Evolutionary conservation across 495 filamentous ascomycete species (phyloP).

Genomic region (Venustampulla echinocandica): DNA sequence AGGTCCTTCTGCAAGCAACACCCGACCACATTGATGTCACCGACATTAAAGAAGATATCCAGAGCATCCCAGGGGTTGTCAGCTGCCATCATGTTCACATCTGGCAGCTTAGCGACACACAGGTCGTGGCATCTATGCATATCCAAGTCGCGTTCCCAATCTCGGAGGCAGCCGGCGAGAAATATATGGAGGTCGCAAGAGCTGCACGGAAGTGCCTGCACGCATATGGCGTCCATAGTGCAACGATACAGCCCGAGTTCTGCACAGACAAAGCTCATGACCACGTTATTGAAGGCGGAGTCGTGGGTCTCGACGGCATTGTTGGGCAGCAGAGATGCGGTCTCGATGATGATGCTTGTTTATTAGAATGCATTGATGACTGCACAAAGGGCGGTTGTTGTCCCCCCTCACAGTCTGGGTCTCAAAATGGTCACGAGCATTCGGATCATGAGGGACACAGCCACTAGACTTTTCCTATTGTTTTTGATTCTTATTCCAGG

Average conservation of each 20-base stretch:
- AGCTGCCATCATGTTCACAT: constrained; percentile 94
- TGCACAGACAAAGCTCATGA: constrained; percentile 46
- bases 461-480: constrained; percentile 18
- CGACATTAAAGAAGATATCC: constrained; percentile 87
- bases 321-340: constrained; percentile 29
- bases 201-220: constrained; percentile 79
- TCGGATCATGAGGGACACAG: constrained; percentile 22
- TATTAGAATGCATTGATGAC: constrained; percentile 80
- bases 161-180: constrained; percentile 61
- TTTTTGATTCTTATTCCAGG: too few species aligned
- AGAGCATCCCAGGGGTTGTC: constrained; percentile 69
- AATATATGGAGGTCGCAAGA: constrained; percentile 82
- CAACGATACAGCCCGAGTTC: constrained; percentile 96
- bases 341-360: constrained; percentile 49
- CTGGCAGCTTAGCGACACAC: constrained; percentile 93
- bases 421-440: constrained; percentile 12
- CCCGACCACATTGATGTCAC: constrained; percentile 78
- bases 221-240: constrained; percentile 93
- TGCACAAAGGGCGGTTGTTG: constrained; percentile 74
- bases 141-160: constrained; percentile 70
- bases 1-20: constrained; percentile 88
- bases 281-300: constrained; percentile 22
- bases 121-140: constrained; percentile 84
- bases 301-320: constrained; percentile 24
- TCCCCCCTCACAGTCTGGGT: constrained; percentile 10